Evolutionary conservation across 176 grass and related monocot species (phyloP).

Genomic region (Phragmites australis): DNA sequence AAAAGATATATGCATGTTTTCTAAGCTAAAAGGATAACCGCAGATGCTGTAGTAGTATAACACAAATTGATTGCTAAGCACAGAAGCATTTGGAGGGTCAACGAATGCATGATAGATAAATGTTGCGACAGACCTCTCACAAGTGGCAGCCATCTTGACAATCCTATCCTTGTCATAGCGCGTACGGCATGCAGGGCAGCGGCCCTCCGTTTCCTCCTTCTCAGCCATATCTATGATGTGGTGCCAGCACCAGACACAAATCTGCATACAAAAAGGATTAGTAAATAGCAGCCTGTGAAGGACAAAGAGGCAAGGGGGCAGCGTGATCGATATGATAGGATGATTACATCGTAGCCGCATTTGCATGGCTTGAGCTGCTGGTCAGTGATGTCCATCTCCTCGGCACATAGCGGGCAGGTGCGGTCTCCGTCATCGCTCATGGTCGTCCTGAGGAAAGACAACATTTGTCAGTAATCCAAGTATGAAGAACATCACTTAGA

Average conservation of each 20-base stretch:
- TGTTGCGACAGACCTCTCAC: constrained; percentile 51
- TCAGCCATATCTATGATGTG: constrained; percentile 97
- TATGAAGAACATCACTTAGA: neutral
- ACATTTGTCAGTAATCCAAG: neutral
- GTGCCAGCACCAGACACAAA: constrained; percentile 99
- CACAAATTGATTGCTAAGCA: neutral
- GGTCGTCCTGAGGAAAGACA: constrained; percentile 48
- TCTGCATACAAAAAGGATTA: constrained; percentile 37
- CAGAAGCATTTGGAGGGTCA: neutral
- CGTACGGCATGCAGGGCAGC: constrained; percentile 85
- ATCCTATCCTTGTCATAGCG: constrained; percentile 95
- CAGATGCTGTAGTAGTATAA: no score
- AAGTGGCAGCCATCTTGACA: constrained; percentile 84
- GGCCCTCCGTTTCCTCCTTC: constrained; percentile 90
- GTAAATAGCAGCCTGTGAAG: neutral
- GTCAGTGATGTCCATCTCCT: constrained; percentile 99
- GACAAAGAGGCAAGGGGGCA: neutral
- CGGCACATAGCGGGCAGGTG: constrained; percentile 91
- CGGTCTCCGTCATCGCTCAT: constrained; percentile 96
- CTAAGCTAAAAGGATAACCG: neutral
- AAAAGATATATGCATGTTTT: neutral
- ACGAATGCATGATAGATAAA: neutral
- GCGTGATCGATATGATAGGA: neutral
- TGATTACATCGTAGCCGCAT: constrained; percentile 85
- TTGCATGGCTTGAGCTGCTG: constrained; percentile 96